Percentiles rank a stretch among this genome's conserved stretches.
phyloP scores from a whole-genome alignment of 2,329 filamentous ascomycete species.

The Phaeosphaeriaceae sp. region DNA sequence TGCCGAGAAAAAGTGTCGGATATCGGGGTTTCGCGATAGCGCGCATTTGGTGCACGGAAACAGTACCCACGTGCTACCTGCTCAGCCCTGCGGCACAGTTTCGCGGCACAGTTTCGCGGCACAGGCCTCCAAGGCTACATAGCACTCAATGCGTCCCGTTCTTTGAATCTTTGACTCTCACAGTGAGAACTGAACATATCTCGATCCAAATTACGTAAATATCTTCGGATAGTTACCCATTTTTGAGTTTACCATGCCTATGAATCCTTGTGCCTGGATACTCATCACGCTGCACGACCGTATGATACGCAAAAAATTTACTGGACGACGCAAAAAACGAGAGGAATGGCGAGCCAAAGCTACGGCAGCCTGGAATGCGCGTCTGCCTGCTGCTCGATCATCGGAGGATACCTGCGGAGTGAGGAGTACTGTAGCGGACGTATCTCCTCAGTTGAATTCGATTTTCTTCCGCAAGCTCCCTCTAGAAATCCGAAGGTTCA shows the following conservation, averaged over 20 bases:
- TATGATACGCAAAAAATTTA: background rate
- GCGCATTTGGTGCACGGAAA: too few relatives aligned
- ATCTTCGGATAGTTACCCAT: too few relatives aligned
- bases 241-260: too few relatives aligned
- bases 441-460: background rate
- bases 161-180: background rate
- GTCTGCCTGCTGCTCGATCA: background rate
- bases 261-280: background rate
- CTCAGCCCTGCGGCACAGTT: background rate
- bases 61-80: too few relatives aligned
- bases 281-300: background rate
- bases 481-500: background rate
- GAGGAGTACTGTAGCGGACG: background rate
- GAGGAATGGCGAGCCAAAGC: background rate
- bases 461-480: background rate
- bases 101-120: background rate
- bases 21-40: too few relatives aligned
- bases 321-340: background rate
- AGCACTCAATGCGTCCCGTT: background rate
- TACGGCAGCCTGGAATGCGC: slow-evolving; percentile 1
- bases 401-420: background rate
- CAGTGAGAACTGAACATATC: background rate
- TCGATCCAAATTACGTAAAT: too few relatives aligned
- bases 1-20: too few relatives aligned
- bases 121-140: background rate